These are phyloP conservation scores for Ganoderma lucidum DNA, from an alignment of 1,284 basidiomycete genomes.

Conservation along the genomic window DNA sequence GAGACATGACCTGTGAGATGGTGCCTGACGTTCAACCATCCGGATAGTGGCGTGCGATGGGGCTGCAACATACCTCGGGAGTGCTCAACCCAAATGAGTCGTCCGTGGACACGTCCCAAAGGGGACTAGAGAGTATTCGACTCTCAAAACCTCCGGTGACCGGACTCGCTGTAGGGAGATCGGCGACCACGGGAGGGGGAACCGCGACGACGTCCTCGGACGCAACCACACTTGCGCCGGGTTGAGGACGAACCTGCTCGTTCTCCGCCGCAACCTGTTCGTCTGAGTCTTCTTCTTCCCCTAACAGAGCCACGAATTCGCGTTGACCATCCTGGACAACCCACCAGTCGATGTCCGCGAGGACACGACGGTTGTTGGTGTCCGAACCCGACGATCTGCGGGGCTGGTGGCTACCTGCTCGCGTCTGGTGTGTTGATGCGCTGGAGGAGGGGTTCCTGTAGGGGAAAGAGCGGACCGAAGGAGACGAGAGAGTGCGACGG, in stretches of 20 bases:
- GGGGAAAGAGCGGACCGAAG: slow-evolving; percentile 67
- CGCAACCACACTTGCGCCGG: slow-evolving; percentile 16
- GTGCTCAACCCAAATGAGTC: slow-evolving; percentile 29
- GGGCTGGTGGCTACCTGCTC: slow-evolving; percentile 50
- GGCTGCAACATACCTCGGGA: slow-evolving; percentile 33
- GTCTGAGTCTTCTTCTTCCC: slow-evolving; percentile 27
- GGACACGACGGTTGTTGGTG: slow-evolving; percentile 66
- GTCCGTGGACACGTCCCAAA: slow-evolving; percentile 33
- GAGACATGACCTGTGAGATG: slow-evolving; percentile 38
- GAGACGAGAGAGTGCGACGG: slow-evolving; percentile 74
- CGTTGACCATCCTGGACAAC: slow-evolving; percentile 74
- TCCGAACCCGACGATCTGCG: slow-evolving; percentile 74
- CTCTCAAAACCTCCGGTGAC: slow-evolving; percentile 22
- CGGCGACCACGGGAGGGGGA: slow-evolving; percentile 24
- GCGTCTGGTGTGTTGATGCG: slow-evolving; percentile 41
- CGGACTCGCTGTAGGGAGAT: slow-evolving; percentile 18
- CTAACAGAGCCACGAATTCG: slow-evolving; percentile 46
- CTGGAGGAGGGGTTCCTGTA: slow-evolving; percentile 54
- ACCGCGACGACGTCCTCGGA: slow-evolving; percentile 27
- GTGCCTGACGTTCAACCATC: slow-evolving; percentile 29
- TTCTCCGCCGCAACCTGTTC: slow-evolving; percentile 34
- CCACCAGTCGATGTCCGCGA: slow-evolving; percentile 89
- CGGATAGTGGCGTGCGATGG: slow-evolving; percentile 27
- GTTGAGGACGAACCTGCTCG: slow-evolving; percentile 25
- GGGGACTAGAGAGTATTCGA: slow-evolving; percentile 27